Percentiles rank a stretch among this genome's conserved stretches.
phyloP scores from a whole-genome alignment of 805 yeast species.

The Lipomyces japonicus region DNA sequence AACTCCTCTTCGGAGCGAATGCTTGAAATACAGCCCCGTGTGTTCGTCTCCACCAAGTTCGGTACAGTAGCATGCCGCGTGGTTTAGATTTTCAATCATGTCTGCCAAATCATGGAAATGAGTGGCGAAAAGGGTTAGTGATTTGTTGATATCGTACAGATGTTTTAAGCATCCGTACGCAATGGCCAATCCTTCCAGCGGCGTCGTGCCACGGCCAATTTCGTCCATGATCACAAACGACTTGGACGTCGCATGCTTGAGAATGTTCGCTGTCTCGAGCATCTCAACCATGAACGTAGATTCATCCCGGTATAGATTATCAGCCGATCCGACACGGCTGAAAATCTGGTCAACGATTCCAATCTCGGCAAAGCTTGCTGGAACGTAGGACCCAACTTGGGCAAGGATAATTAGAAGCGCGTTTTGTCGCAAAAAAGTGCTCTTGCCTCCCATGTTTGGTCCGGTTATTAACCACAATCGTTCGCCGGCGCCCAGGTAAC shows the following conservation, averaged over 20 bases:
- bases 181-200: slow-evolving; percentile 76
- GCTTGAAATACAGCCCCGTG: slow-evolving; percentile 16
- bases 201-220: slow-evolving; percentile 86
- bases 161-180: slow-evolving; percentile 71
- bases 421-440: slow-evolving; percentile 69
- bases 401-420: slow-evolving; percentile 66
- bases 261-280: slow-evolving; percentile 73
- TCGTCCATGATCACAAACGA: slow-evolving; percentile 83
- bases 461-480: slow-evolving; percentile 29
- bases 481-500: slow-evolving; percentile 30
- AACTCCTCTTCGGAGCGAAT: slow-evolving; percentile 24
- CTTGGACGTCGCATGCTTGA: slow-evolving; percentile 58
- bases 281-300: slow-evolving; percentile 94
- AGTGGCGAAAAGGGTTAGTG: slow-evolving; percentile 83
- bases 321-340: slow-evolving; percentile 68
- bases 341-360: slow-evolving; percentile 76
- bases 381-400: slow-evolving; percentile 72
- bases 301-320: slow-evolving; percentile 69
- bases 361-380: slow-evolving; percentile 58
- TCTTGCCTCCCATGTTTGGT: slow-evolving; percentile 69
- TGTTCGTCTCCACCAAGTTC: slow-evolving; percentile 20
- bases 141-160: slow-evolving; percentile 51
- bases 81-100: slow-evolving; percentile 16
- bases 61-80: slow-evolving; percentile 25
- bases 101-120: slow-evolving; percentile 54